Percentiles rank a stretch among this genome's conserved stretches.
Evolutionary conservation across 148 eudicot species (phyloP).

Genomic region (Rhododendron henanense): DNA sequence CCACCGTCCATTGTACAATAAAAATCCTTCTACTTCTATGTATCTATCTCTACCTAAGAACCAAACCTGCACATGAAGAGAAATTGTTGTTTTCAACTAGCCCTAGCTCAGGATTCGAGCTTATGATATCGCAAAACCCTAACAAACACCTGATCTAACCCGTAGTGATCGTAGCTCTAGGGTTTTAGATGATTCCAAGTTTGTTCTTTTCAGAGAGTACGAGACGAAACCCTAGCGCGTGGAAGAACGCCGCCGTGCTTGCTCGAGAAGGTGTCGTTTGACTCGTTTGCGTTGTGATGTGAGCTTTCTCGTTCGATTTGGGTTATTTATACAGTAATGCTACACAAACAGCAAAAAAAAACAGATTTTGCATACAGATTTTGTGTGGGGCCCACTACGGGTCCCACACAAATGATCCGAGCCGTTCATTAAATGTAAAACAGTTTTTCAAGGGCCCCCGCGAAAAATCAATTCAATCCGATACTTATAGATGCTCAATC

Average conservation of each 20-base stretch:
- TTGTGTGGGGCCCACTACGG: too few relatives aligned
- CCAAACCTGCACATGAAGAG: constrained; percentile 22
- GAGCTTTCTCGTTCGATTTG: not conserved
- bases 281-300: not conserved
- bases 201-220: not conserved
- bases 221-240: constrained; percentile 15
- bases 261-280: not conserved
- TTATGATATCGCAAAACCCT: not conserved
- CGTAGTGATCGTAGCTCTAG: not conserved
- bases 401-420: too few relatives aligned
- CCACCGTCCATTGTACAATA: constrained; percentile 20
- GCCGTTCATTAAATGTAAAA: too few relatives aligned
- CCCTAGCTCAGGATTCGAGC: constrained; percentile 6
- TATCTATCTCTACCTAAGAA: constrained; percentile 15
- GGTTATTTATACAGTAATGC: not conserved
- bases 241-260: not conserved
- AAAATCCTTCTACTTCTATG: constrained; percentile 1
- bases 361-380: too few relatives aligned
- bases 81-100: constrained; percentile 12
- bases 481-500: too few relatives aligned
- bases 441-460: too few relatives aligned
- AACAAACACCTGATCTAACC: constrained; percentile 2
- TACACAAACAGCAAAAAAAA: too few relatives aligned
- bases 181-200: not conserved
- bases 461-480: too few relatives aligned